phyloP scores from a whole-genome alignment of 1,284 basidiomycete species.

The Moniliophthora roreri region DNA sequence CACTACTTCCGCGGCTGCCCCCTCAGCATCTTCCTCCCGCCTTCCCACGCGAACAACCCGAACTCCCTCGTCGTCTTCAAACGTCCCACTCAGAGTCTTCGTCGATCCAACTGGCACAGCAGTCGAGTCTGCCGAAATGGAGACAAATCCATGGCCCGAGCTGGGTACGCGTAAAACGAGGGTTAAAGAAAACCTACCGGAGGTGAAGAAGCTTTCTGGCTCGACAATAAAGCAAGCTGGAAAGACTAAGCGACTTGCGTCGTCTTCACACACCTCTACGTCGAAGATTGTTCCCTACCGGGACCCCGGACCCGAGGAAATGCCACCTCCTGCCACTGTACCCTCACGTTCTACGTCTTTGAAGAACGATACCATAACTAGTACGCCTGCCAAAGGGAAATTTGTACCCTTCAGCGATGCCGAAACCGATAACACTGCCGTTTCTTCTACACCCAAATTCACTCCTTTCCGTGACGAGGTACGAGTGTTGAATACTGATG shows the following conservation, averaged over 20 bases:
- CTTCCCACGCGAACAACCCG: constrained; percentile 17
- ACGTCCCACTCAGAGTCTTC: constrained; percentile 64
- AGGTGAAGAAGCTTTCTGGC: constrained; percentile 64
- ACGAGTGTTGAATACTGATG: constrained; percentile 21
- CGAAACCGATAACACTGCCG: constrained; percentile 20
- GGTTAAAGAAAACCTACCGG: constrained; percentile 72
- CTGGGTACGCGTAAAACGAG: constrained; percentile 72
- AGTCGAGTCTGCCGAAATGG: constrained; percentile 38
- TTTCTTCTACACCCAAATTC: constrained; percentile 55
- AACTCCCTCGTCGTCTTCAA: constrained; percentile 38
- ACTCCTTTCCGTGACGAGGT: constrained; percentile 71
- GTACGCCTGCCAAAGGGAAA: constrained; percentile 29
- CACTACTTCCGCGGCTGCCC: constrained; percentile 27
- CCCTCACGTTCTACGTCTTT: background rate
- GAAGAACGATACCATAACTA: constrained; percentile 24
- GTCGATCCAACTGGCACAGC: constrained; percentile 62
- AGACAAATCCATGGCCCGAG: constrained; percentile 59
- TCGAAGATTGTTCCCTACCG: constrained; percentile 57
- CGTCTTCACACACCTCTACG: constrained; percentile 33
- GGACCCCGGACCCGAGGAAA: constrained; percentile 46
- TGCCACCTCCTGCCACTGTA: constrained; percentile 27
- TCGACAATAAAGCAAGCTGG: constrained; percentile 63
- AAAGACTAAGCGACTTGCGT: constrained; percentile 48
- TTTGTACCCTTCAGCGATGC: constrained; percentile 41
- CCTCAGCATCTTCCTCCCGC: constrained; percentile 29